These are phyloP conservation scores for Suillus alpinus DNA, from an alignment of 768 basidiomycete species.

Conservation along the genomic window DNA sequence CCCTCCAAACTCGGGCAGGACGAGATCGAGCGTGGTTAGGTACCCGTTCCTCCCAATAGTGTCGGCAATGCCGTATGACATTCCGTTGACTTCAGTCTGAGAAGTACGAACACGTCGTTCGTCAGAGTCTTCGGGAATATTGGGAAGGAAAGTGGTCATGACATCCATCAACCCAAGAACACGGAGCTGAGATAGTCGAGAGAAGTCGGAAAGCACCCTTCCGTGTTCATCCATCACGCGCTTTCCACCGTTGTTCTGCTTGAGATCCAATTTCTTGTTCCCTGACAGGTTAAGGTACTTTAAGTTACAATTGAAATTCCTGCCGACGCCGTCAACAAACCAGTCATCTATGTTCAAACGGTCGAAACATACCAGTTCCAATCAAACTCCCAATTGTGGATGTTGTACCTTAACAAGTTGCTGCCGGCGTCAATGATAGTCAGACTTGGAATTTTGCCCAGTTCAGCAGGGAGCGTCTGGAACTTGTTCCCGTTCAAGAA, in stretches of 20 bases:
- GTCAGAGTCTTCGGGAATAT: conserved; percentile 81
- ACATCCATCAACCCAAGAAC: conserved; percentile 99
- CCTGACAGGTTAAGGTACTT: conserved; percentile 96
- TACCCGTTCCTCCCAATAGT: conserved; percentile 77
- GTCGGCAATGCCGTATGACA: conserved; percentile 97
- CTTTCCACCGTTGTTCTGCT: conserved; percentile 52
- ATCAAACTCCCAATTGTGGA: conserved; percentile 97
- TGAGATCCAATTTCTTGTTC: conserved; percentile 95
- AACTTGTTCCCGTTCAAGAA: conserved; percentile 94
- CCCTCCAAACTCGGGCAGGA: conserved; percentile 80
- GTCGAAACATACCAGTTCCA: conserved; percentile 84
- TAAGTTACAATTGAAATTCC: conserved; percentile 95
- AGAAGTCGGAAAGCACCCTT: conserved; percentile 75
- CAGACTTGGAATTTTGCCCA: conserved; percentile 78
- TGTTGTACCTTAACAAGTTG: conserved; percentile 93
- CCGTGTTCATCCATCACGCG: conserved; percentile 27
- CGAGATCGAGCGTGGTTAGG: conserved; percentile 89
- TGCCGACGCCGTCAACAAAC: conserved; percentile 27
- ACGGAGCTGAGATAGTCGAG: conserved; percentile 77
- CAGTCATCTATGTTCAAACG: not conserved
- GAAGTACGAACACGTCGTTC: conserved; percentile 92
- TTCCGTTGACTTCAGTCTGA: conserved; percentile 79
- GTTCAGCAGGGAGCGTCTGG: conserved; percentile 87
- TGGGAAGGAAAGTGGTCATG: conserved; percentile 56
- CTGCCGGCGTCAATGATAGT: conserved; percentile 88